Base-by-base conservation (phyloP, 345 rosid species). In the Passiflora organensis region DNA sequence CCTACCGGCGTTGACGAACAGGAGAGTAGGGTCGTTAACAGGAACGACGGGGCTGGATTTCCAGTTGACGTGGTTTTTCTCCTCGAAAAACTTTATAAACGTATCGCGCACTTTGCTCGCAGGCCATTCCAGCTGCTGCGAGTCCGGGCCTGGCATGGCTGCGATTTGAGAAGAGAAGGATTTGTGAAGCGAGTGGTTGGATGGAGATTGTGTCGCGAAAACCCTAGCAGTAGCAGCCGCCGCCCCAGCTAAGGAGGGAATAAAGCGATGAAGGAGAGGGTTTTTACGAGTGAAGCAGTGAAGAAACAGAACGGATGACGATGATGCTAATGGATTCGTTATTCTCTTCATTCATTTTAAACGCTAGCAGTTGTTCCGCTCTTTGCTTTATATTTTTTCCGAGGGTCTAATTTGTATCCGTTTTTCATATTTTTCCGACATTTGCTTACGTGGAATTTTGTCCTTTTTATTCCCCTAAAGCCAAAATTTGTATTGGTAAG, bases 31-130 rank as follows among this genome's bases (percentile, higher is more conserved):
- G 60, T 93, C 99, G 43, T 81, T 86, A 43, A 69, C 75, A 9
- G 97, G 99, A 47, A 93, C 99, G 15, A 89, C 99, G 14, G 94
- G 95, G 57, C 99, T 93, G 17, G 97, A 93, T 45, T 64, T 77
- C 99, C 99, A 93, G 62, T 77, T 17, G 41, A 80, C 79, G 52
- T 93, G 99, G 23, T 56, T 28, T 69, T 84, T 93, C 39, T 62
- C 73, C 50, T 78, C 81, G 69, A 81, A 89, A 78, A 77, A 89
- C 54, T 75, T 77, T 32, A 86, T 1, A 68, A 82, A 93, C 0
- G 97, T 93, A 22, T 83, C 89, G 37, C 99, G 75, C 50, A 93
- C 99, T 67, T 48, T 73, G 50, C 13, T 76, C 21, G 91, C 95
- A 13, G 89, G 65, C 96, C 99, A 89, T 69, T 73, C 57, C 32